Evolutionary conservation across 495 filamentous ascomycete genomes (phyloP), one percentile per base, ranked within the genome.

Genomic region (Hyphodiscus hymeniophilus): DNA sequence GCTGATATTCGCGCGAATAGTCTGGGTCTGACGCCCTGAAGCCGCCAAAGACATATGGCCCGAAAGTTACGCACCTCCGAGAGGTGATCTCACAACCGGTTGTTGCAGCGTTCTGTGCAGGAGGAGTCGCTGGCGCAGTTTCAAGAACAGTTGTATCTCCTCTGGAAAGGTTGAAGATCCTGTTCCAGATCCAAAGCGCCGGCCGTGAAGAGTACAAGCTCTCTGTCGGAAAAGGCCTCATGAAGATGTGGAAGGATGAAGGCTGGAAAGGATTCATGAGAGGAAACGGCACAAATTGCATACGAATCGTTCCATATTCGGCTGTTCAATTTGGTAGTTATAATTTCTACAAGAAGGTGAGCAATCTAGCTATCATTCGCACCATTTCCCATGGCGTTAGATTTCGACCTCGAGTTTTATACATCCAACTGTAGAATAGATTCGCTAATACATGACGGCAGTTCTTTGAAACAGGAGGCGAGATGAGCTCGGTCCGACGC

Each of bases 271-370:
- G 92, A 2, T 91, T 95, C 57, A 89, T 98, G 89, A 77, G 89
- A 52, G 92, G 92, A 23, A 98, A 98, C 62, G 92, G 92, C 45
- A 94, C 89, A 36, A 98, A 98, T 66, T 98, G 92, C 68, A 89
- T 97, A 58, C 85, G 92, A 41, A 98, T 98, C 45, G 87, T 98
- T 33, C 92, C 92, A 11, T 98, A 98, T 65, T 95, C 89, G 33
- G 92, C 92, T 1, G 92, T 98, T 18, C 92, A 98, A 63, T 98
- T 98, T 67, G 87, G 90, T 33, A 91, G 87, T 60, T 98, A 97
- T 64, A 96, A 91, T 60, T 83, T 97, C 53, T 98, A 97, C 65
- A 96, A 94, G 69, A 78, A 80, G 71, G 91, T 95, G 68, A 63
- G 81, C 70, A 42, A n/a, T 7, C n/a, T 18, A 4, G 18, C 21